Base-by-base conservation (phyloP, 148 eudicot species). In the Diospyros lotus region DNA sequence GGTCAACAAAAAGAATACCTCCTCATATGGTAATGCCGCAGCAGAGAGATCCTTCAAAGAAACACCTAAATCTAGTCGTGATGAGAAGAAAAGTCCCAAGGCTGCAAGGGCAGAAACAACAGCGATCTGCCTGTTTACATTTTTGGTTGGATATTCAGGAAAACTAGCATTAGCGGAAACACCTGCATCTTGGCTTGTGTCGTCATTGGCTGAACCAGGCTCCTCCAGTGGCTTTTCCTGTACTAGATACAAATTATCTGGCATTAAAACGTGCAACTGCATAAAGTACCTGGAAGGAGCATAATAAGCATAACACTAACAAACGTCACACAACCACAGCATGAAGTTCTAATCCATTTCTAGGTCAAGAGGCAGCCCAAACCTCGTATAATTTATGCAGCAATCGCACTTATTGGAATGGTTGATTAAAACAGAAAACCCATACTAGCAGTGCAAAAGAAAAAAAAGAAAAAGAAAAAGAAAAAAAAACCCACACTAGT, bases 11-110 rank as follows among this genome's bases (percentile, higher is more conserved):
- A 62, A 68, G 65, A 80, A 83, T 69, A 95, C 99, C 97, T 92
- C 88, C 74, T 95, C 99, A 86, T 86, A 92, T 38, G 97, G 93
- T 46, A 92, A 75, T 64, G 97, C 98, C 64, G 74, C 69, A 77
- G 96, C 96, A 60, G 97, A 71, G 38, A 94, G 89, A 81, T 95
- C 99, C 75, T 84, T 86, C 70, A 95, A 82, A 38, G 99, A 95
- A 81, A 89, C 87, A 43, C 97, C 96, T 54, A 92, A 81, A 81
- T 92, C 99, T 70, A 95, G 81, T 48, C 94, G 90, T 6, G 76
- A 38, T 2, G 93, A 86, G 52, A 84, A 75, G 81, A 92, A 90
- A 55, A 95, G 86, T 44, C 96, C 99, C 9, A 90, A 78, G 7
- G 97, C 99, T 43, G 79, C 97, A 78, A 86, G 74, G 10, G 79